Evolutionary conservation across 2,329 filamentous ascomycete genomes (phyloP), one percentile per base, ranked within the genome.

Genomic region (Aspergillus arachidicola): DNA sequence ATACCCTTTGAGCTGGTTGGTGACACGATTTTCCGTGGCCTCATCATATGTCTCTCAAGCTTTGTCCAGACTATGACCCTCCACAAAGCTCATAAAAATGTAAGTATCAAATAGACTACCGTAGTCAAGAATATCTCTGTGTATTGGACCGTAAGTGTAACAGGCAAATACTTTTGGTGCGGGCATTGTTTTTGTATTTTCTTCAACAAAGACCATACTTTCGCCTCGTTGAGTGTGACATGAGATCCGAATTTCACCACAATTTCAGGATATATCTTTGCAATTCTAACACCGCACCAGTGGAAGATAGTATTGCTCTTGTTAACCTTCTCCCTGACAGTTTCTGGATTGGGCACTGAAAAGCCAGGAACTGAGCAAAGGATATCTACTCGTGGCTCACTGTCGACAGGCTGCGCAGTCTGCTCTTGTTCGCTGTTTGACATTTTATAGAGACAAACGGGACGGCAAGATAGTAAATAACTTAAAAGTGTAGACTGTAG

Each of bases 81-180:
- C 62, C 10, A 67, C 59, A 38, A 64, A 65, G 30, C 57, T 61
- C 64, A 70, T 70, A 32, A 69, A 69, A 30, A 71, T 67, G 21
- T 71, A 71, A 4, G 65, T 65, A 64, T 70, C 66, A 26, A 59
- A 67, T 10, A 66, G 30, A 32, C 59, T 63, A 11, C 65, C 61
- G 26, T 67, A 68, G 38, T 70, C 65, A 7, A 23, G 43, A 21
- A 63, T n/a, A 54, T 68, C 67, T 32, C 66, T 48, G 38, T 60
- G 4, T 23, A 70, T 67, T 2, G 61, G 67, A 7, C 67, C 61
- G 23, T 68, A 64, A 11, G 65, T 43, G 54, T 70, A 69, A 30
- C 41, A 63, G 6, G 65, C 65, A 46, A 60, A 64, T 7, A 66
- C 36, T 50, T 66, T 71, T 5, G 59, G 64, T 14, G 69, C 60